Evolutionary conservation across 331 rosid genomes (phyloP).

Genomic region (Prunus yedoensis): DNA sequence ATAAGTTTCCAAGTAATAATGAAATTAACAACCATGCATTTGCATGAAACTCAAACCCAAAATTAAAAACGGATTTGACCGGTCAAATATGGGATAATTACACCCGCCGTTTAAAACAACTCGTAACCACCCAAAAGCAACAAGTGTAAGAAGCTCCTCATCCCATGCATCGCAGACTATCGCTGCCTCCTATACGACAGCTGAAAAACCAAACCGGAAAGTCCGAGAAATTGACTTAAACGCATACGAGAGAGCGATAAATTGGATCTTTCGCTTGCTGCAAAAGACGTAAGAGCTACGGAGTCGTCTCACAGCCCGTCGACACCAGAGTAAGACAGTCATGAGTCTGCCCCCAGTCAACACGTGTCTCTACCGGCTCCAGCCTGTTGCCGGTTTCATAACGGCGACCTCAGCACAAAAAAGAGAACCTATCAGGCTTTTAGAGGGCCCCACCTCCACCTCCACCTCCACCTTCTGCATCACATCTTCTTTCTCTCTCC

Average conservation of each 20-base stretch:
- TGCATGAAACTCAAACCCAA: neutral
- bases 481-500: neutral
- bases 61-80: neutral
- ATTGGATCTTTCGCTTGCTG: conserved; percentile 24
- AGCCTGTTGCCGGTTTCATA: conserved; percentile 35
- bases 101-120: too few species aligned
- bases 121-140: neutral
- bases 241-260: conserved; percentile 20
- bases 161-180: conserved; percentile 21
- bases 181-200: neutral
- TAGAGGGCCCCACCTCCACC: conserved; percentile 35
- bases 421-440: neutral
- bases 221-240: conserved; percentile 37
- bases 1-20: neutral
- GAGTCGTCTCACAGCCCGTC: conserved; percentile 17
- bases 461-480: neutral
- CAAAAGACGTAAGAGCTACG: conserved; percentile 35
- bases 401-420: conserved; percentile 28
- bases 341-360: conserved; percentile 24
- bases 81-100: neutral
- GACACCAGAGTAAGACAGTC: conserved; percentile 22
- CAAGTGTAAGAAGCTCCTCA: neutral
- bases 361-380: conserved; percentile 47
- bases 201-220: neutral
- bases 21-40: neutral